Evolutionary conservation across 1,284 basidiomycete species (phyloP), one percentile per base, ranked within the genome.

Genomic region (Cerrena zonata): DNA sequence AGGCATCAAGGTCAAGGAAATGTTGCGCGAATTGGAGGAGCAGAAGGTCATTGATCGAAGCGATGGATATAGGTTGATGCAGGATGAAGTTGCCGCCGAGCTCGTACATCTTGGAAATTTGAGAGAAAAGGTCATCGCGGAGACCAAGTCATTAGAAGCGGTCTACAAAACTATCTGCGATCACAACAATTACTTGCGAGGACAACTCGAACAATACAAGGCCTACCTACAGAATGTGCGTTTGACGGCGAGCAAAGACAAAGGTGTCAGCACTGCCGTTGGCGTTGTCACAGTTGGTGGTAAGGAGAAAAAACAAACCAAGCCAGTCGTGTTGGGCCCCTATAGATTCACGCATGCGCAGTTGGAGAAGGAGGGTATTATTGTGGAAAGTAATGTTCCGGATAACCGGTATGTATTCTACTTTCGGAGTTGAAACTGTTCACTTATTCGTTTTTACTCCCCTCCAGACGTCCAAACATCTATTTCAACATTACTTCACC

Each of bases 101-200:
- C 85, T 99, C 55, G 88, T 88, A 4, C 95, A 98, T 68, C 82
- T 99, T 24, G 95, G 95, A 50, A 98, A 97, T 69, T 77, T 98
- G 58, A 84, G 91, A 44, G 95, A 99, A 69, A 99, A 98, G 75
- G 92, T 99, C 44, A 64, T 96, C 34, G 71, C 91, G 54, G 96
- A 99, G 76, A 94, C 91, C 47, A 86, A 90, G 60, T 91, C 86
- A 13, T 79, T 99, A 52, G 94, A 98, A 56, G 85, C 90, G 3
- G 96, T 99, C 24, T 98, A 94, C 83, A 95, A 96, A 80, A 98
- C 96, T 22, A 98, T 99, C 59, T 89, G 94, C 69, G 95, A 99
- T 67, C 96, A 99, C 74, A 98, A 99, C 75, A 92, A 91, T 69
- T 99, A 99, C 69, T 78, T 99, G 66, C 81, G 94, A 41, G 84